Base-by-base conservation (phyloP, 768 basidiomycete genomes). In the Sistotremastrum niveocremeum region DNA sequence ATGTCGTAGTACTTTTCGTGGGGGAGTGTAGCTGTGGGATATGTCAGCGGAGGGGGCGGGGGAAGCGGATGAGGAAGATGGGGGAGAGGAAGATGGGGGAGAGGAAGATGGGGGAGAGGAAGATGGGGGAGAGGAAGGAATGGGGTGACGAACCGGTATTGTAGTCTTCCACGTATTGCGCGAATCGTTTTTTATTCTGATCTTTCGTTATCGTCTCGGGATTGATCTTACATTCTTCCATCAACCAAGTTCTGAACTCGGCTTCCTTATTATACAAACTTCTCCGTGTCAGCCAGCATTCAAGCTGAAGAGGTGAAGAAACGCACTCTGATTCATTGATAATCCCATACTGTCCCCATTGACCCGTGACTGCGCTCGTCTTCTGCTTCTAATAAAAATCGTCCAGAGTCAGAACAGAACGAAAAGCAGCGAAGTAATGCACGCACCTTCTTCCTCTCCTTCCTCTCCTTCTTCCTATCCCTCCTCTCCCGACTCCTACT, bases 1-100 rank as follows among this genome's bases (percentile, higher is more conserved):
- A 93, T 88, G 57, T 91, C 76, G 61, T 94, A 94, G 62, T 91
- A 95, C 60, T 95, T 95, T 60, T 93, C 89, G 56, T 94, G 84
- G 7, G 91, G 87, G 3, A 95, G 70, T 3, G 91, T 95, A 9
- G 89, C 90, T 90, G 49, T 11, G 38, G 8, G 28, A 36, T 20
- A 20, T 1, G 0, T 38, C 30, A 47, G 35, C 5, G 39, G 34
- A 48, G 11, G 7, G 2, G 2, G 20, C 20, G 20, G 20, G 20
- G 20, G 20, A 20, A 20, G 20, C 20, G 20, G 20, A 20, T 20
- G 20, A 20, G 20, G n/a, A 37, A 33, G 20, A 20, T 42, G 45
- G 12, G 10, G 2, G 34, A 28, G n/a, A 12, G 30, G 41, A 28
- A 47, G 50, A 39, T 41, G 29, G 6, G 36, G 47, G 12, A 44